Evolutionary conservation across 192 early-diverging fungal species (phyloP).

Genomic region (Coemansia aciculifera): DNA sequence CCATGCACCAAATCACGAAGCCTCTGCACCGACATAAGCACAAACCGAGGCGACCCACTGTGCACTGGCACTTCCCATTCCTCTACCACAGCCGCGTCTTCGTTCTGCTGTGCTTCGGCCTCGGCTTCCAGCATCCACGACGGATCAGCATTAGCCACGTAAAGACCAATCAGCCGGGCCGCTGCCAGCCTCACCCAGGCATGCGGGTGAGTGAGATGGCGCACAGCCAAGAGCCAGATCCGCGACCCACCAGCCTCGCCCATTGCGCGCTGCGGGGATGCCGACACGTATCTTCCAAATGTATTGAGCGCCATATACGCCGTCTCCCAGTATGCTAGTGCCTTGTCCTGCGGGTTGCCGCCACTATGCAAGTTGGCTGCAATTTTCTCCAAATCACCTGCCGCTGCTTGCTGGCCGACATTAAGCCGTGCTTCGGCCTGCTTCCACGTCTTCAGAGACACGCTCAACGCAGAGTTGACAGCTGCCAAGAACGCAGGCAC

Average conservation of each 20-base stretch:
- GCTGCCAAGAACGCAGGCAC: slow-evolving; percentile 57
- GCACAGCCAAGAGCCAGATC: slow-evolving; percentile 69
- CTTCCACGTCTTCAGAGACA: slow-evolving; percentile 51
- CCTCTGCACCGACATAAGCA: slow-evolving; percentile 31
- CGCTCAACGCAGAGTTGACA: slow-evolving; percentile 54
- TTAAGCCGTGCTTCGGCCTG: slow-evolving; percentile 47
- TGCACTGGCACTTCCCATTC: slow-evolving; percentile 39
- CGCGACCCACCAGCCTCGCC: slow-evolving; percentile 46
- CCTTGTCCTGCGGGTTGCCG: slow-evolving; percentile 53
- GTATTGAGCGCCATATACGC: slow-evolving; percentile 81
- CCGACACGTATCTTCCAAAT: slow-evolving; percentile 68
- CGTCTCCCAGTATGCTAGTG: slow-evolving; percentile 74
- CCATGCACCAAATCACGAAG: slow-evolving; percentile 59
- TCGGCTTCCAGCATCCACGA: slow-evolving; percentile 52
- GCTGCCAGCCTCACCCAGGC: slow-evolving; percentile 80
- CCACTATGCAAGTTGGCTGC: slow-evolving; percentile 50
- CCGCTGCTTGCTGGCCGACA: slow-evolving; percentile 14
- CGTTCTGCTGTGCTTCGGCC: background rate
- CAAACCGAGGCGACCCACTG: slow-evolving; percentile 24
- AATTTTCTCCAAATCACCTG: slow-evolving; percentile 50
- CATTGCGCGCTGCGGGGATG: slow-evolving; percentile 57
- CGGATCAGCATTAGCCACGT: slow-evolving; percentile 72
- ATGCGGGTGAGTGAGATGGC: slow-evolving; percentile 83
- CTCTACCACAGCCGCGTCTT: background rate
- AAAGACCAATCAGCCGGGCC: slow-evolving; percentile 71